These are phyloP conservation scores for Fomitopsis betulina DNA, from an alignment of 1,284 basidiomycete genomes.

Conservation along the genomic window DNA sequence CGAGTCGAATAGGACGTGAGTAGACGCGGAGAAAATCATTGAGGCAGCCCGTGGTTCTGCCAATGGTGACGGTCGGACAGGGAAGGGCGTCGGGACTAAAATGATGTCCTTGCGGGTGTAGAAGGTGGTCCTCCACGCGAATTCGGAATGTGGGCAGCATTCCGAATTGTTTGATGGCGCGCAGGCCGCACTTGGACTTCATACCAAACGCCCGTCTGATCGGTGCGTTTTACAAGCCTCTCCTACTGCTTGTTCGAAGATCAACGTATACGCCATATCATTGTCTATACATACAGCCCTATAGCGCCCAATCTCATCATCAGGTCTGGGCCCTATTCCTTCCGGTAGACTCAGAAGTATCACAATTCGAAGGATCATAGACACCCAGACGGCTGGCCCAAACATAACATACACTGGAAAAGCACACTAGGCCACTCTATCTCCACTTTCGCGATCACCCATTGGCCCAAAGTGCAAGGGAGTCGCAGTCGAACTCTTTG, in stretches of 20 bases:
- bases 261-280: too few relatives aligned
- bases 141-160: neutral
- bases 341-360: too few relatives aligned
- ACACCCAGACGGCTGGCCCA: too few relatives aligned
- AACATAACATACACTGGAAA: neutral
- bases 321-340: too few relatives aligned
- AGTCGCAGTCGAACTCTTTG: too few relatives aligned
- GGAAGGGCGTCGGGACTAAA: neutral
- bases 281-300: too few relatives aligned
- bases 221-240: too few relatives aligned
- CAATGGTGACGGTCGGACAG: neutral
- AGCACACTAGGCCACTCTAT: neutral
- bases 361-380: too few relatives aligned
- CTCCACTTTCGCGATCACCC: neutral
- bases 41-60: neutral
- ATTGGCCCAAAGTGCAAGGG: too few relatives aligned
- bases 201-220: neutral
- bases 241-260: too few relatives aligned
- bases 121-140: neutral
- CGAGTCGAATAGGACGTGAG: conserved; percentile 7
- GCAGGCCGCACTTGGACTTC: neutral
- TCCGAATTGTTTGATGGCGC: neutral
- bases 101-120: neutral
- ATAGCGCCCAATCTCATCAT: too few relatives aligned
- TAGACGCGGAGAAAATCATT: neutral